phyloP scores from a whole-genome alignment of 2,329 filamentous ascomycete genomes.

The Aspergillus sclerotialis region DNA sequence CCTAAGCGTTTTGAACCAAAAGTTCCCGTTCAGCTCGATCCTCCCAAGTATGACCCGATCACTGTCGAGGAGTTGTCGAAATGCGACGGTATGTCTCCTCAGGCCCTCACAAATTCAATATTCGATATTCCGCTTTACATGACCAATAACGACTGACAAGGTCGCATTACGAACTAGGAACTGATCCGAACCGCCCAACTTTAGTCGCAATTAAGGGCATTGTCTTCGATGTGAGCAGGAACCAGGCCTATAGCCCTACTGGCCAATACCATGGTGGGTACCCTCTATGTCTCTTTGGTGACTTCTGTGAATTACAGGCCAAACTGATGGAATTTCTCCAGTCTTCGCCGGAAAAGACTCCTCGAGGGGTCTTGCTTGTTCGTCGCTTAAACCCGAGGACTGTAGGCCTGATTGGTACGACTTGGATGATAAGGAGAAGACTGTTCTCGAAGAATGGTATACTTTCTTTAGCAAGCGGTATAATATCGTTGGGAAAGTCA shows the following conservation, averaged over 20 bases:
- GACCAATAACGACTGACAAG: background rate
- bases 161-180: conserved; percentile 22
- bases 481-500: conserved; percentile 58
- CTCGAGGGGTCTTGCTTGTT: conserved; percentile 81
- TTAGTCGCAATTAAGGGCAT: conserved; percentile 70
- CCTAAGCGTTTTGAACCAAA: conserved; percentile 36
- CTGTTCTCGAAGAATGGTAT: conserved; percentile 81
- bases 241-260: conserved; percentile 74
- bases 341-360: conserved; percentile 95
- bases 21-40: conserved; percentile 52
- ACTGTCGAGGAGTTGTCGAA: conserved; percentile 70
- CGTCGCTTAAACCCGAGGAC: conserved; percentile 79
- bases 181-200: conserved; percentile 43
- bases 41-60: conserved; percentile 84
- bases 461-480: conserved; percentile 97
- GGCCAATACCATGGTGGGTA: conserved; percentile 76
- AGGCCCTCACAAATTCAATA: background rate
- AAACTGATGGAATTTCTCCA: conserved; percentile 32
- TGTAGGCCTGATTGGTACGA: conserved; percentile 76
- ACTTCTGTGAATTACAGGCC: background rate
- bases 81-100: conserved; percentile 63
- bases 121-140: background rate
- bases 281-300: conserved; percentile 1
- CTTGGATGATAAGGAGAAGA: conserved; percentile 76
- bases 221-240: conserved; percentile 89